A percentile compares a stretch with the other conserved stretches of the same genome.
Evolutionary conservation across 768 basidiomycete species (phyloP).

Genomic region (Trametes coccinea): DNA sequence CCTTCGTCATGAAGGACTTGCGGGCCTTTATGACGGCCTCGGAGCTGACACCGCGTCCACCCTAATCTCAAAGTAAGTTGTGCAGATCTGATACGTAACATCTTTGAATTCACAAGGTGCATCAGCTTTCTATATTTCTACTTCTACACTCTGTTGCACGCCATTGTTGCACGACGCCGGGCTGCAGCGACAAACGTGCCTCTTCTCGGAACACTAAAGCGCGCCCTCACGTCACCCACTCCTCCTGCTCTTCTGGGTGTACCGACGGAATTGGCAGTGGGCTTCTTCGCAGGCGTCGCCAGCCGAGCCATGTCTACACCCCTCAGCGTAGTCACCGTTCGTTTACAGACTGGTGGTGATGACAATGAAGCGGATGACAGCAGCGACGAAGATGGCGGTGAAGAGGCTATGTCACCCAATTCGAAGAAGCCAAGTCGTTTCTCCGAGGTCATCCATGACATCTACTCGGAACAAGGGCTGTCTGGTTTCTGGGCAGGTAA

Average conservation of each 20-base stretch:
- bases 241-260: constrained; percentile 32
- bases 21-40: constrained; percentile 53
- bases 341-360: constrained; percentile 48
- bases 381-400: constrained; percentile 15
- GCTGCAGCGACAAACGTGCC: neutral
- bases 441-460: constrained; percentile 37
- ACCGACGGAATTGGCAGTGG: constrained; percentile 52
- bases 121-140: constrained; percentile 61
- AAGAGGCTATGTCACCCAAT: neutral
- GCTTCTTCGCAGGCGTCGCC: constrained; percentile 57
- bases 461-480: constrained; percentile 51
- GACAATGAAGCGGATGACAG: constrained; percentile 33
- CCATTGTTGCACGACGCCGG: constrained; percentile 39
- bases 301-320: constrained; percentile 58
- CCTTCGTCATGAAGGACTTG: constrained; percentile 41
- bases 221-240: constrained; percentile 15
- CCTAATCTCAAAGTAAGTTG: constrained; percentile 50
- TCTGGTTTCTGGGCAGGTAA: constrained; percentile 59
- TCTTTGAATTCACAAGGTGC: neutral
- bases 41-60: constrained; percentile 54
- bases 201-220: constrained; percentile 1
- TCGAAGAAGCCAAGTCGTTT: constrained; percentile 11
- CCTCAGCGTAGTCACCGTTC: constrained; percentile 54
- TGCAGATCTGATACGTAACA: neutral
- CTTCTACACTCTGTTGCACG: constrained; percentile 52